Percentiles rank a stretch among this genome's conserved stretches.
Evolutionary conservation across 495 filamentous ascomycete species (phyloP).

Genomic region (Penicillium paxilli): DNA sequence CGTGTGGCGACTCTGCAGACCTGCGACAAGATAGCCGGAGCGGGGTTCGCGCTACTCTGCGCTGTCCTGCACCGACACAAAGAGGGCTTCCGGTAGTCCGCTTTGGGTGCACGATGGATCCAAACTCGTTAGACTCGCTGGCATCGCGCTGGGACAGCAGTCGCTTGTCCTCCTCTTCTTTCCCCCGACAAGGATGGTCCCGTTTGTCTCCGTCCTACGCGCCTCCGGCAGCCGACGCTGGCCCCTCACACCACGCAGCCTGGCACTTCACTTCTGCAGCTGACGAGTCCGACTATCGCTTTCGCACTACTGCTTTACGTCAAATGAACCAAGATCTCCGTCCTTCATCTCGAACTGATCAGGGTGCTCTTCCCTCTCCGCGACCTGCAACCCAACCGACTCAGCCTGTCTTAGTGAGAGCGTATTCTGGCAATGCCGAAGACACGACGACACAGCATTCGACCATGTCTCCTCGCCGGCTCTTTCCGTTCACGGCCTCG

Average conservation of each 20-base stretch:
- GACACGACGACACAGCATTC: constrained; percentile 16
- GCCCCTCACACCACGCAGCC: constrained; percentile 20
- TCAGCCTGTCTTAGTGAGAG: constrained; percentile 47
- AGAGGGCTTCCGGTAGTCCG: constrained; percentile 1
- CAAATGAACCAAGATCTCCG: constrained; percentile 28
- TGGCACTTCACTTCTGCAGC: constrained; percentile 25
- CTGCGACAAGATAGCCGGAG: constrained; percentile 9
- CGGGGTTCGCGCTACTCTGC: constrained; percentile 19
- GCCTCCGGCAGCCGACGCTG: constrained; percentile 19
- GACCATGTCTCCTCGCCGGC: constrained; percentile 37
- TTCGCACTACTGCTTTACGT: constrained; percentile 31
- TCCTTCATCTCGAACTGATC: constrained; percentile 23
- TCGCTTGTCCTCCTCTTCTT: constrained; percentile 31
- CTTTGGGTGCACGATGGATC: constrained; percentile 31
- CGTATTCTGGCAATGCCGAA: constrained; percentile 40
- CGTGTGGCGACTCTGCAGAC: constrained; percentile 11
- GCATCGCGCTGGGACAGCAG: constrained; percentile 29
- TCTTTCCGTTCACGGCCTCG: constrained; percentile 28
- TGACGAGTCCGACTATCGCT: constrained; percentile 29
- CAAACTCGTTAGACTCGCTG: constrained; percentile 27
- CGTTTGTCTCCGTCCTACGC: constrained; percentile 29
- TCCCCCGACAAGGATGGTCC: constrained; percentile 32
- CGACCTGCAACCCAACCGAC: constrained; percentile 29
- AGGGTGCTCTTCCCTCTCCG: constrained; percentile 11
- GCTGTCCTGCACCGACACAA: constrained; percentile 20